Base-by-base conservation (phyloP, 768 basidiomycete species). In the Suillus cothurnatus region DNA sequence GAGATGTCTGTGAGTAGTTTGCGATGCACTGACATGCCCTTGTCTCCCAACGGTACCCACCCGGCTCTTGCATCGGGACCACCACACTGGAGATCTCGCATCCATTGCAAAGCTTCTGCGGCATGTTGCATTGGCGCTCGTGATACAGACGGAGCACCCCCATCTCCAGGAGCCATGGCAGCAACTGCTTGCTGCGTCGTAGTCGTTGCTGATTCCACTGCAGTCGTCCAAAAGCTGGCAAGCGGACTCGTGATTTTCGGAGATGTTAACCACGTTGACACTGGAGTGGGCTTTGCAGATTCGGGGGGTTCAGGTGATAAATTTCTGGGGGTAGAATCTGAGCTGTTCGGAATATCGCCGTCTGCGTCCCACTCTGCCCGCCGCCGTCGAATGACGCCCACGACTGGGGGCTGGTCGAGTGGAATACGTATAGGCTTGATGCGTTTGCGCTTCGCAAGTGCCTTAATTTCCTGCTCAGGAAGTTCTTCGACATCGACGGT, bases 401-500 rank as follows among this genome's bases (percentile, higher is more conserved):
- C 78, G 3, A 95, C 93, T 5, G 90, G 93, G 0, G 95, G 96
- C 69, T 96, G 95, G 75, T 99, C 97, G 23, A 99, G 83, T 4
- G 97, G 96, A 61, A 96, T 89, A 39, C 97, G 86, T 4, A 81
- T 79, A 5, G 94, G 93, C 75, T 94, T 94, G 58, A 94, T 82
- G 11, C 97, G 86, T 77, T 96, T 98, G 81, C 88, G 87, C 76
- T 90, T 92, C 72, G 86, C 82, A 50, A 97, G 81, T 6, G 84
- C 77, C 81, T 96, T 94, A 70, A 96, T 87, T 76, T 99, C 96
- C 31, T 84, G 81, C 63, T 97, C 95, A 0, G 90, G 84, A 23
- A 99, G 81, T 63, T 96, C 94, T 73, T 97, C 95, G 34, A 91
- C 84, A 71, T 99, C 97, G 26, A 99, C 90, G 55, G 84, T 83